phyloP scores from a whole-genome alignment of 2,329 filamentous ascomycete genomes.

The Xylariaceae sp. region DNA sequence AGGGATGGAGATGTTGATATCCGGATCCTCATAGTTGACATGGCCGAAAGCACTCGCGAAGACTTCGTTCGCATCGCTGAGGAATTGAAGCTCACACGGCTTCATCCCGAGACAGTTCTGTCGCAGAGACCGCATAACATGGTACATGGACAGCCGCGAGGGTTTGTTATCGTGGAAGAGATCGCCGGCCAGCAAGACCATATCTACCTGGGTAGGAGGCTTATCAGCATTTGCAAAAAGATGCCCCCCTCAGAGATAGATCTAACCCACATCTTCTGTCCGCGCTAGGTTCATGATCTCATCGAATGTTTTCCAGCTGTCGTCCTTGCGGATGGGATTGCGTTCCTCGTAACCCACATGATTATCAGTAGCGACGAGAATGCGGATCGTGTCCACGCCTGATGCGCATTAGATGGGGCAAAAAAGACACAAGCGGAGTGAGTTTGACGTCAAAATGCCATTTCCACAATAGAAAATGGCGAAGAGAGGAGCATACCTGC shows the following conservation, averaged over 20 bases:
- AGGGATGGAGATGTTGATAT: conserved; percentile 95
- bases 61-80: conserved; percentile 86
- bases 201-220: conserved; percentile 63
- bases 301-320: conserved; percentile 94
- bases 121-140: conserved; percentile 91
- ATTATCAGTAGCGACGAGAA: conserved; percentile 91
- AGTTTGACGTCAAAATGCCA: not conserved
- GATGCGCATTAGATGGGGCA: conserved; percentile 3
- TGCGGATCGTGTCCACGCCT: conserved; percentile 81
- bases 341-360: conserved; percentile 96
- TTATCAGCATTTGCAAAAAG: not conserved
- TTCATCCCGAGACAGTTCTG: conserved; percentile 94
- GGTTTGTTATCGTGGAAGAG: conserved; percentile 98
- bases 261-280: conserved; percentile 60
- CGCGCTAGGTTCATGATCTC: conserved; percentile 89
- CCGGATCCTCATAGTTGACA: conserved; percentile 95
- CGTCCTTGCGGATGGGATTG: conserved; percentile 88
- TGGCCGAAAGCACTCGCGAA: conserved; percentile 87
- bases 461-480: not conserved
- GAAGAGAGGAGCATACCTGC: conserved; percentile 19
- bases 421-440: not conserved
- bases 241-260: not conserved
- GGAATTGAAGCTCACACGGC: conserved; percentile 88
- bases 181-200: conserved; percentile 92
- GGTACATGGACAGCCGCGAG: conserved; percentile 89